Evolutionary conservation across 2,329 filamentous ascomycete species (phyloP).

Genomic region (Cercospora zeina): DNA sequence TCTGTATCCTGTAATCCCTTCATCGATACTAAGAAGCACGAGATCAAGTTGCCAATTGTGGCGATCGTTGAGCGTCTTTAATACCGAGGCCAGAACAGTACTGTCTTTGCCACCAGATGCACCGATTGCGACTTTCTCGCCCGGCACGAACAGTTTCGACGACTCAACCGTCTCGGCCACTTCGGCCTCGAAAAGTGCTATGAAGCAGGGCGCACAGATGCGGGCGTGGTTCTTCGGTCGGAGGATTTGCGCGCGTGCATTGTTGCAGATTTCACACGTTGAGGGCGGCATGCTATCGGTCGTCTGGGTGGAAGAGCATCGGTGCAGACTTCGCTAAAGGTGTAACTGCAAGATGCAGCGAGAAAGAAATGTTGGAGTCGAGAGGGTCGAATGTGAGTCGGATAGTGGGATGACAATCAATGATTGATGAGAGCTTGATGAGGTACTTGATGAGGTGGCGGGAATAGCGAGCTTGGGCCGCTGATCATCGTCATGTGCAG

Average conservation of each 20-base stretch:
- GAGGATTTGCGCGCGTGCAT: slow-evolving; percentile 80
- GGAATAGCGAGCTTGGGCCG: not conserved
- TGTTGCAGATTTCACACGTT: slow-evolving; percentile 73
- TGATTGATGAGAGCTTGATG: not conserved
- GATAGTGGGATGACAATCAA: not conserved
- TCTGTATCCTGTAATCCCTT: slow-evolving; percentile 94
- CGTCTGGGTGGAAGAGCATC: not conserved
- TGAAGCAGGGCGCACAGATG: slow-evolving; percentile 86
- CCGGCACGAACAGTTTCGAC: slow-evolving; percentile 75
- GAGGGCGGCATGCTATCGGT: slow-evolving; percentile 64
- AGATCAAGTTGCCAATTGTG: slow-evolving; percentile 84
- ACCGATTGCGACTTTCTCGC: slow-evolving; percentile 88
- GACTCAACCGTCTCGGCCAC: slow-evolving; percentile 88
- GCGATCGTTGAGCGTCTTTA: slow-evolving; percentile 91
- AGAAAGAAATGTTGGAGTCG: not conserved
- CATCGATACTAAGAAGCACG: slow-evolving; percentile 86
- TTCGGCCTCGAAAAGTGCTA: slow-evolving; percentile 84
- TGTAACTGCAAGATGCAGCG: not conserved
- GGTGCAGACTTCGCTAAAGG: not conserved
- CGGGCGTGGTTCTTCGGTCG: slow-evolving; percentile 94
- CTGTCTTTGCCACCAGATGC: slow-evolving; percentile 97
- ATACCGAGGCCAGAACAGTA: slow-evolving; percentile 88
- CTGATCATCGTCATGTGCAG: slow-evolving; percentile 6
- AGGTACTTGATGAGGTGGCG: not conserved
- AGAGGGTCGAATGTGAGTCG: not conserved